Evolutionary conservation across 345 rosid genomes (phyloP).

Genomic region (Hibiscus tridactylites): DNA sequence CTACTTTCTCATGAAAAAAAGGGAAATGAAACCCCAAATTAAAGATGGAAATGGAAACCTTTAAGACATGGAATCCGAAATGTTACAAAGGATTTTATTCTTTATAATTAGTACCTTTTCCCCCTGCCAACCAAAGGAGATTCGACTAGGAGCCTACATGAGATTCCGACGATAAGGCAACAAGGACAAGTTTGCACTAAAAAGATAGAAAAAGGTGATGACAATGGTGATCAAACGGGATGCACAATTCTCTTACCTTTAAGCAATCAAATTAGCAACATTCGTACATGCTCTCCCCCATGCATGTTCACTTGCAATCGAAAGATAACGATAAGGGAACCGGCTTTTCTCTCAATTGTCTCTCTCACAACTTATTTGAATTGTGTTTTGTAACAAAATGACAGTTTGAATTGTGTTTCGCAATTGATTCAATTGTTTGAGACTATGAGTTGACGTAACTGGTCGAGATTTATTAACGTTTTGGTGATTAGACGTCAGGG

Average conservation of each 20-base stretch:
- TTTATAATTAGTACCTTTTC: not conserved
- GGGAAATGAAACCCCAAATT: not conserved
- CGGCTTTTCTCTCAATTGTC: slow-evolving; percentile 7
- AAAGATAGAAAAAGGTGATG: not conserved
- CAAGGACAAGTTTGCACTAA: slow-evolving; percentile 4
- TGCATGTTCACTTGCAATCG: not conserved
- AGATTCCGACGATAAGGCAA: slow-evolving; percentile 14
- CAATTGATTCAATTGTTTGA: too few species aligned
- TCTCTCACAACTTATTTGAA: not conserved
- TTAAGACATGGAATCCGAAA: not conserved
- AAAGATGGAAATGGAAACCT: not conserved
- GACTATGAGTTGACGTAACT: too few species aligned
- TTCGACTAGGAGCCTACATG: slow-evolving; percentile 2
- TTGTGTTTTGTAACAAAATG: too few species aligned
- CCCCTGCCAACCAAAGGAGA: not conserved
- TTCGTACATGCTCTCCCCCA: not conserved
- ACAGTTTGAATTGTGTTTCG: too few species aligned
- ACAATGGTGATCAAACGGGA: slow-evolving; percentile 2
- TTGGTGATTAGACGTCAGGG: too few species aligned
- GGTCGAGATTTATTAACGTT: too few species aligned
- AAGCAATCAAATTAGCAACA: slow-evolving; percentile 1
- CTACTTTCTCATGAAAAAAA: too few species aligned
- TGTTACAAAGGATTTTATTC: not conserved
- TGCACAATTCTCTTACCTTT: not conserved
- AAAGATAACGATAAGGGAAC: slow-evolving; percentile 4